Conservation (phyloP, 108 stramenopile genomes). For the Pseudonitzschia multistriata region DNA sequence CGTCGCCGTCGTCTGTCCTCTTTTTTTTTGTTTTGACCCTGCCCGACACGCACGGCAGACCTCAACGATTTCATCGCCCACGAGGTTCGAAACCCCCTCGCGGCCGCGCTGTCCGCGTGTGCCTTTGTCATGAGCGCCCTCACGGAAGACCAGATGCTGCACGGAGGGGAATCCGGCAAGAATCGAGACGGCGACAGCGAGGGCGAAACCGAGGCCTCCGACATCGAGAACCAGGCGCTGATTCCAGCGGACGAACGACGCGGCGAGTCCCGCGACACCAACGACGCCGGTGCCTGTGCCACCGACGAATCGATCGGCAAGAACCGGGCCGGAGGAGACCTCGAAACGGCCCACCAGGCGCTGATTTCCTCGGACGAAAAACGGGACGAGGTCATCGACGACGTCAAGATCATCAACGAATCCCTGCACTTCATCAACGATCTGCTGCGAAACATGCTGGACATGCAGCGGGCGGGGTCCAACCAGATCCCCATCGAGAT, state of each 20-base stretch:
- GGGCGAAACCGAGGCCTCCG: not conserved
- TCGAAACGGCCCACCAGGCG: not conserved
- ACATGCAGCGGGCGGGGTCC: constrained; percentile 35
- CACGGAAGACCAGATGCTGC: constrained; percentile 8
- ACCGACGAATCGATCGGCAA: too few relatives aligned
- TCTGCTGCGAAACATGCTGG: constrained; percentile 38
- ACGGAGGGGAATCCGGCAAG: not conserved
- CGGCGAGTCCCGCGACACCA: constrained; percentile 8
- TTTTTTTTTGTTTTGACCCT: not conserved
- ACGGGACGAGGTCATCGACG: constrained; percentile 18
- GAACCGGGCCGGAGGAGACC: not conserved
- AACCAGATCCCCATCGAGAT: constrained; percentile 27
- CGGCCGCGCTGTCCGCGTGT: constrained; percentile 28
- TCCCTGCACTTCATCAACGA: constrained; percentile 44
- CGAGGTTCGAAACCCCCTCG: constrained; percentile 37
- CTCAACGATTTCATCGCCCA: constrained; percentile 46
- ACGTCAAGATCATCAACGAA: constrained; percentile 28
- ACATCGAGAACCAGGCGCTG: not conserved
- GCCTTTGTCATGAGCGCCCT: constrained; percentile 25
- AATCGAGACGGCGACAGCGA: not conserved
- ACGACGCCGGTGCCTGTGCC: too few relatives aligned
- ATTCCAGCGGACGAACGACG: constrained; percentile 7
- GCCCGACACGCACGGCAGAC: not conserved
- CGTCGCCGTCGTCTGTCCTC: not conserved
- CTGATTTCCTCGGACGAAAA: constrained; percentile 9